Evolutionary conservation across 495 filamentous ascomycete genomes (phyloP).

Genomic region (Hypoxylon intermedium): DNA sequence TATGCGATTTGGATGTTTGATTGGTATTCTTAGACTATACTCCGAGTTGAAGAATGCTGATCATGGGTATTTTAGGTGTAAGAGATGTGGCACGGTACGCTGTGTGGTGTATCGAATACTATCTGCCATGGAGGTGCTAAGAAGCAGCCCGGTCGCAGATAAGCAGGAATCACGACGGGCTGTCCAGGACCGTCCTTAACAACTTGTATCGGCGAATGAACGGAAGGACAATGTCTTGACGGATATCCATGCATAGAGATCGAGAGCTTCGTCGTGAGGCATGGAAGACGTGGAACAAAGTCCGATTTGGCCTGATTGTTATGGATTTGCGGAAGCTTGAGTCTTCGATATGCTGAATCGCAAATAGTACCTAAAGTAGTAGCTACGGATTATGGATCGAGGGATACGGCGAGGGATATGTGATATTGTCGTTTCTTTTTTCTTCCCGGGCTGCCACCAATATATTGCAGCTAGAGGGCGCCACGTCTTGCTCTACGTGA

Average conservation of each 20-base stretch:
- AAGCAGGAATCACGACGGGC: slow-evolving; percentile 10
- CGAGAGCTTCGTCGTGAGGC: slow-evolving; percentile 18
- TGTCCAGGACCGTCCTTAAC: slow-evolving; percentile 16
- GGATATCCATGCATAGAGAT: slow-evolving; percentile 38
- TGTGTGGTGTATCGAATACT: slow-evolving; percentile 27
- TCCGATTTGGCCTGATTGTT: background rate
- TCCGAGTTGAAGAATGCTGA: background rate
- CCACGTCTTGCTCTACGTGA: too few species aligned
- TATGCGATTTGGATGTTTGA: slow-evolving; percentile 9
- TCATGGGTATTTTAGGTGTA: background rate
- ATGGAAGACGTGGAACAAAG: slow-evolving; percentile 20
- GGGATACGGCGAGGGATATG: too few species aligned
- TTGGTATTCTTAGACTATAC: slow-evolving; percentile 11
- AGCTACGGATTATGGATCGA: too few species aligned
- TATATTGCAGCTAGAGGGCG: too few species aligned
- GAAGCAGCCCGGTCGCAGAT: slow-evolving; percentile 6
- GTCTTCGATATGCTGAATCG: background rate
- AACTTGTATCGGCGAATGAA: slow-evolving; percentile 14
- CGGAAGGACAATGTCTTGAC: slow-evolving; percentile 11
- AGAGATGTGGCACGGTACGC: slow-evolving; percentile 13
- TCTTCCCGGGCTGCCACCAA: too few species aligned
- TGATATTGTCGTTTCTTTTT: too few species aligned
- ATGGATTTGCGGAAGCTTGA: background rate
- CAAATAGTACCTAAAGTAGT: too few species aligned
- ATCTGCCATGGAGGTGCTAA: slow-evolving; percentile 31